Evolutionary conservation across 2,329 filamentous ascomycete genomes (phyloP), one percentile per base, ranked within the genome.

Genomic region (Trichoderma harzianum): DNA sequence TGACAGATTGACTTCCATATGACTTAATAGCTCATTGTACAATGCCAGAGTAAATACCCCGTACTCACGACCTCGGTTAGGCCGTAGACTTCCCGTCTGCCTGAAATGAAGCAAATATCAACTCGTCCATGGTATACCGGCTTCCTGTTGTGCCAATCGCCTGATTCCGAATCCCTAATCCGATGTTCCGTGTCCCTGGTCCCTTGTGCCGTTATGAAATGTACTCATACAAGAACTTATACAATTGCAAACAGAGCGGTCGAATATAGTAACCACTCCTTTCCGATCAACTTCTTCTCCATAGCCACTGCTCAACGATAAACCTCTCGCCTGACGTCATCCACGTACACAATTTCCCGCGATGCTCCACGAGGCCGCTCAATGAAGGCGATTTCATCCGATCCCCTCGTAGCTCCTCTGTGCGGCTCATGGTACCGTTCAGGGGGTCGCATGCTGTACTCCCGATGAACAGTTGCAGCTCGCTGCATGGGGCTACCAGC

Each of bases 271-370:
- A 5, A 36, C 47, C 47, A 21, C 21, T 53, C 21, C n/a, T 53
- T 53, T 53, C 47, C 47, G 11, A 53, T 24, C 47, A 24, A 53
- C 21, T 60, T 21, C 57, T 21, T 10, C 30, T 51, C 68, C 28
- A 12, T 26, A 57, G 26, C 24, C 58, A 24, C 24, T 28, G 16
- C 24, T 62, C 63, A 83, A 65, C 80, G 79, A 71, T 83, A 83
- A 21, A 81, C 73, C 51, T 81, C 80, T 72, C 80, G 78, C 65
- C 80, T 78, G 12, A 70, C 78, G 73, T 83, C 81, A 53, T 85
- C 83, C n/a, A 82, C 76, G 73, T 87, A 87, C 24, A 84, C 79
- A 30, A 85, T 80, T 43, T 85, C 84, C 60, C 83, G 83, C 16
- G 81, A 78, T 30, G 80, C 77, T 62, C 79, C 80, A 66, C 80